Evolutionary conservation across 2,329 filamentous ascomycete genomes (phyloP).

Genomic region (Colletotrichum neosansevieriae): DNA sequence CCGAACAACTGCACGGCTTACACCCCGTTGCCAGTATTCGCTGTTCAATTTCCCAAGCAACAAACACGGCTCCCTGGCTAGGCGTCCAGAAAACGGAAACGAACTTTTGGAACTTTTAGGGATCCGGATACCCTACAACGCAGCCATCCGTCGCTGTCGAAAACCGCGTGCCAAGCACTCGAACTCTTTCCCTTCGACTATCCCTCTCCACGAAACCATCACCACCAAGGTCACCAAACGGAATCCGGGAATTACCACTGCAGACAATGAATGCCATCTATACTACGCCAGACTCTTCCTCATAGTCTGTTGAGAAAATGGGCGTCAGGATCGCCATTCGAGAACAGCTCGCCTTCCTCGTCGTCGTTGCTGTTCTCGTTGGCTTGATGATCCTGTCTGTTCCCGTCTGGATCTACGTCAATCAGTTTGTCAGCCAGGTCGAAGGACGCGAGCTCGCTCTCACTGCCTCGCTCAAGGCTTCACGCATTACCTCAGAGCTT

Average conservation of each 20-base stretch:
- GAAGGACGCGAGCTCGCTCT: constrained; percentile 75
- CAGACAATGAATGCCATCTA: constrained; percentile 39
- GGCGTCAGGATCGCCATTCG: constrained; percentile 87
- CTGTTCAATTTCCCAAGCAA: background rate
- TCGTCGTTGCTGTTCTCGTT: constrained; percentile 79
- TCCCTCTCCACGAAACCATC: constrained; percentile 15
- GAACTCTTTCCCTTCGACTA: background rate
- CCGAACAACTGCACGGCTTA: background rate
- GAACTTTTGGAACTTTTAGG: constrained; percentile 15
- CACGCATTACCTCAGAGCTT: constrained; percentile 83
- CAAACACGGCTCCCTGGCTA: constrained; percentile 1
- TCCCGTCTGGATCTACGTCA: constrained; percentile 75
- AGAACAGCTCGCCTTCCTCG: constrained; percentile 85
- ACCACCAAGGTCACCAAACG: background rate
- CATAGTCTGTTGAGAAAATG: constrained; percentile 39
- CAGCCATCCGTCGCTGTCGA: constrained; percentile 10
- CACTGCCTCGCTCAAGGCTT: constrained; percentile 87
- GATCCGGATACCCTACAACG: constrained; percentile 22
- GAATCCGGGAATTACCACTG: constrained; percentile 10
- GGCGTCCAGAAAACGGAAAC: constrained; percentile 2
- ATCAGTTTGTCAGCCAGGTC: constrained; percentile 64
- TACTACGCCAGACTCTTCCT: constrained; percentile 30
- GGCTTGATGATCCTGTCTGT: constrained; percentile 84
- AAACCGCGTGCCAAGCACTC: constrained; percentile 29
- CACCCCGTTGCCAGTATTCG: background rate